These are phyloP conservation scores for Golubevia sp. DNA, from an alignment of 1,284 basidiomycete genomes.

Conservation along the genomic window DNA sequence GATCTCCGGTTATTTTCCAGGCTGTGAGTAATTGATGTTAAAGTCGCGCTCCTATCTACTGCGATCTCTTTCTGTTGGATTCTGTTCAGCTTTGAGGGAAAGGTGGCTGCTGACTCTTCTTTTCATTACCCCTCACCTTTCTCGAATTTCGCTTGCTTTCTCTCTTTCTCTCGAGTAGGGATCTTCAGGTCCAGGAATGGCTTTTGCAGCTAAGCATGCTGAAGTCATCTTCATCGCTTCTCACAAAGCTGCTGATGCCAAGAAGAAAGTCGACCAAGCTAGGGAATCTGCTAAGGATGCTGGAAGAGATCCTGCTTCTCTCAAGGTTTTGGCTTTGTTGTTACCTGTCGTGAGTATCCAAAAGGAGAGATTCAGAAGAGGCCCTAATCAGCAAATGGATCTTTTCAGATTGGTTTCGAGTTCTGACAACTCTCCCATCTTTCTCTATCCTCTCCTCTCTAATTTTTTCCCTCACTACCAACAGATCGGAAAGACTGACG, in stretches of 20 bases:
- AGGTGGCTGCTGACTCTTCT: too few relatives aligned
- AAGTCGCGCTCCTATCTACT: too few relatives aligned
- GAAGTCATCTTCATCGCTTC: constrained; percentile 61
- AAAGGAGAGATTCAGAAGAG: neutral
- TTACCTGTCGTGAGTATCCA: constrained; percentile 24
- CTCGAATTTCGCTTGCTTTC: neutral
- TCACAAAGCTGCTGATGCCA: constrained; percentile 41
- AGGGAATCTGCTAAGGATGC: constrained; percentile 26
- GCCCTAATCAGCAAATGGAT: too few relatives aligned
- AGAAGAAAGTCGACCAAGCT: constrained; percentile 42
- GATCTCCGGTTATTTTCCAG: constrained; percentile 60
- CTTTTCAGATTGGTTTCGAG: too few relatives aligned
- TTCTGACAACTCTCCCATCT: too few relatives aligned
- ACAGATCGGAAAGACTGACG: constrained; percentile 36
- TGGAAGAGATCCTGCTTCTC: constrained; percentile 31
- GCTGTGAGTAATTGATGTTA: constrained; percentile 31
- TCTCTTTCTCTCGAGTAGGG: constrained; percentile 19
- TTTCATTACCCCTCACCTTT: constrained; percentile 1
- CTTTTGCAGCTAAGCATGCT: constrained; percentile 59
- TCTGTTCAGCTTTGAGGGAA: too few relatives aligned
- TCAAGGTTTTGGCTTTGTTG: constrained; percentile 47
- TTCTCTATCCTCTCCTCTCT: too few relatives aligned
- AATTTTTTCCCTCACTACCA: neutral
- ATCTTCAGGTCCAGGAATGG: constrained; percentile 50
- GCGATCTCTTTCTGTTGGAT: too few relatives aligned